Conservation (phyloP, 805 yeast genomes). For the Schwanniomyces polymorphus region DNA sequence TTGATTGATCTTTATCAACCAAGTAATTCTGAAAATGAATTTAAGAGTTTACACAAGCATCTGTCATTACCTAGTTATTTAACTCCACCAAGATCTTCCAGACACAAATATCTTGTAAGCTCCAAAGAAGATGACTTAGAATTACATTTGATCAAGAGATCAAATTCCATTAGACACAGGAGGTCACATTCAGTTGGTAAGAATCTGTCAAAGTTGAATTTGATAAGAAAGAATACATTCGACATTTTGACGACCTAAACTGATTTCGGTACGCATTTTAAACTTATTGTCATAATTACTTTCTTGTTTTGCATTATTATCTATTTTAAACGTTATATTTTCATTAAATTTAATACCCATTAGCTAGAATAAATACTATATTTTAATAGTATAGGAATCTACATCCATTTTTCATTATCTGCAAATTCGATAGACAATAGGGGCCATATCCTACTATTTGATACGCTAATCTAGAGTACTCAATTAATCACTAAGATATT, state of each 20-base stretch:
- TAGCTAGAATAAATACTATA: neutral
- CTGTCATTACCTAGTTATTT: constrained; percentile 31
- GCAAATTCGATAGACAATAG: too few species aligned
- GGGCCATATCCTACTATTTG: too few species aligned
- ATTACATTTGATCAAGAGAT: constrained; percentile 18
- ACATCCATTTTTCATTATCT: too few species aligned
- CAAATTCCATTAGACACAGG: constrained; percentile 19
- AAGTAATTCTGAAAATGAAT: constrained; percentile 24
- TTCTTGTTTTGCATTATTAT: constrained; percentile 1
- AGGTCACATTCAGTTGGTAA: constrained; percentile 41
- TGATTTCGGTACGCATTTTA: neutral
- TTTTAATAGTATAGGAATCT: neutral
- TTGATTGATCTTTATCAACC: constrained; percentile 32
- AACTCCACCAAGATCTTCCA: constrained; percentile 32
- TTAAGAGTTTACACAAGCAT: constrained; percentile 27
- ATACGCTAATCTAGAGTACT: too few species aligned
- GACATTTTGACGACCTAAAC: constrained; percentile 18
- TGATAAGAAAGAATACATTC: constrained; percentile 33
- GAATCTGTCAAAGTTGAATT: constrained; percentile 32
- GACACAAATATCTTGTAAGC: constrained; percentile 18
- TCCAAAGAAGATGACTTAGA: constrained; percentile 18
- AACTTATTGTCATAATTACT: neutral
- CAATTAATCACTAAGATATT: neutral
- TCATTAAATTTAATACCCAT: neutral
- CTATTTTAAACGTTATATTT: neutral